Evolutionary conservation across 495 filamentous ascomycete species (phyloP).

Genomic region (Neurospora cerealis): DNA sequence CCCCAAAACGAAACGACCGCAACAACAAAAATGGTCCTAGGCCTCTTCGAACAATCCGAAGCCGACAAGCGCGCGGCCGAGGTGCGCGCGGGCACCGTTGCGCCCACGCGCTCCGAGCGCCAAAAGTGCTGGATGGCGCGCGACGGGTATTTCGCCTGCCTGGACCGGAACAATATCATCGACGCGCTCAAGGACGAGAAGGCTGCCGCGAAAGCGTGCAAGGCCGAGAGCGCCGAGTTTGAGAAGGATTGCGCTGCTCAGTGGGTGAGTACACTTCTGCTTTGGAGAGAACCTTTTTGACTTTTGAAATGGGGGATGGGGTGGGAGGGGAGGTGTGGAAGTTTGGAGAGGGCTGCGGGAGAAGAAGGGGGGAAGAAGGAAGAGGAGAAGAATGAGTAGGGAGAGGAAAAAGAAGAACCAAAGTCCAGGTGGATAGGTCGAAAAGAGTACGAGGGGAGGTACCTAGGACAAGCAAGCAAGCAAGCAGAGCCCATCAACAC

Average conservation of each 20-base stretch:
- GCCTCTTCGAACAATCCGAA: constrained; percentile 30
- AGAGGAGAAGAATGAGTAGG: neutral
- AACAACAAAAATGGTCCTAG: constrained; percentile 31
- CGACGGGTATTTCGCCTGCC: constrained; percentile 75
- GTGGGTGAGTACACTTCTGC: constrained; percentile 15
- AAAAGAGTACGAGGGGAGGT: neutral
- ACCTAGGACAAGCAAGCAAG: neutral
- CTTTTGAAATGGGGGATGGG: neutral
- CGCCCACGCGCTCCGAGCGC: constrained; percentile 69
- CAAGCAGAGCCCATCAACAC: neutral
- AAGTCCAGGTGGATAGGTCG: neutral
- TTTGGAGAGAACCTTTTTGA: neutral
- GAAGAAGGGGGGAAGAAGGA: neutral
- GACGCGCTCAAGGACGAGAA: constrained; percentile 70
- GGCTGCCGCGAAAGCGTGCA: constrained; percentile 55
- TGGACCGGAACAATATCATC: constrained; percentile 71
- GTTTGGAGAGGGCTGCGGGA: neutral
- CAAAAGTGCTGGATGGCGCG: constrained; percentile 77
- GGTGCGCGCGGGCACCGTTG: constrained; percentile 50
- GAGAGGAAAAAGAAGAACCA: too few relatives aligned
- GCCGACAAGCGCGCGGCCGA: constrained; percentile 41
- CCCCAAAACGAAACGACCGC: neutral
- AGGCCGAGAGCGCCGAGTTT: constrained; percentile 52
- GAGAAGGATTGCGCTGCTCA: constrained; percentile 58
- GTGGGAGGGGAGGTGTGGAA: neutral